A percentile compares a stretch with the other conserved stretches of the same genome.
These are phyloP conservation scores for Puccinia horiana DNA, from an alignment of 1,284 basidiomycete species.

Conservation along the genomic window DNA sequence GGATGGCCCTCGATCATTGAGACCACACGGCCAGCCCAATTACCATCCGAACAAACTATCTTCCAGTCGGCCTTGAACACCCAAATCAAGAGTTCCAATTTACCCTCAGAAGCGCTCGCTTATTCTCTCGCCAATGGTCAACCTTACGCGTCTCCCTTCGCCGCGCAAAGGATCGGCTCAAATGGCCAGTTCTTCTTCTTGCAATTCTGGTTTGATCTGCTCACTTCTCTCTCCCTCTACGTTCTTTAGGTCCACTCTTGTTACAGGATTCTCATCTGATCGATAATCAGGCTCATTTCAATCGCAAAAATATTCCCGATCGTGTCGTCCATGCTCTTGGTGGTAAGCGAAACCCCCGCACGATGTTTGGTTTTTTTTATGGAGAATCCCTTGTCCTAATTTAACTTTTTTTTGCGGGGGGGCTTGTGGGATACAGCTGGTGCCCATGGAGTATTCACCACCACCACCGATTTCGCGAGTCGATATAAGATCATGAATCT, in stretches of 20 bases:
- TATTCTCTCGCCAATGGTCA: slow-evolving; percentile 53
- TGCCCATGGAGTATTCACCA: slow-evolving; percentile 18
- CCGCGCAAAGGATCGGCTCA: slow-evolving; percentile 45
- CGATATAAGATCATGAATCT: slow-evolving; percentile 31
- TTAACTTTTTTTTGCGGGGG: too few relatives aligned
- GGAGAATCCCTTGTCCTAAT: too few relatives aligned
- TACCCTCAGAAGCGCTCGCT: slow-evolving; percentile 36
- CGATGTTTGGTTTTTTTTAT: background rate
- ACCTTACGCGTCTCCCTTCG: slow-evolving; percentile 51
- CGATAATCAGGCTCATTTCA: slow-evolving; percentile 85
- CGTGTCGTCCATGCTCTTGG: slow-evolving; percentile 68
- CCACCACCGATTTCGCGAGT: slow-evolving; percentile 29
- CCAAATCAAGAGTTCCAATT: slow-evolving; percentile 6
- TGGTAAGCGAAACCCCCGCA: background rate
- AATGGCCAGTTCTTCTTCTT: background rate
- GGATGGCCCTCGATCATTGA: background rate
- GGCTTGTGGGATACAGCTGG: slow-evolving; percentile 12
- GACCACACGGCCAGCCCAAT: background rate
- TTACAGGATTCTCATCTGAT: slow-evolving; percentile 59
- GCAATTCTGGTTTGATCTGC: background rate
- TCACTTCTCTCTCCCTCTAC: background rate
- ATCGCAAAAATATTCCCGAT: slow-evolving; percentile 92
- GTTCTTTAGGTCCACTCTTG: slow-evolving; percentile 9
- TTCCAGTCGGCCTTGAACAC: slow-evolving; percentile 3
- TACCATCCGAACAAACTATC: background rate